Evolutionary conservation across 495 filamentous ascomycete species (phyloP), one percentile per base, ranked within the genome.

Genomic region (Penicillium waksmanii): DNA sequence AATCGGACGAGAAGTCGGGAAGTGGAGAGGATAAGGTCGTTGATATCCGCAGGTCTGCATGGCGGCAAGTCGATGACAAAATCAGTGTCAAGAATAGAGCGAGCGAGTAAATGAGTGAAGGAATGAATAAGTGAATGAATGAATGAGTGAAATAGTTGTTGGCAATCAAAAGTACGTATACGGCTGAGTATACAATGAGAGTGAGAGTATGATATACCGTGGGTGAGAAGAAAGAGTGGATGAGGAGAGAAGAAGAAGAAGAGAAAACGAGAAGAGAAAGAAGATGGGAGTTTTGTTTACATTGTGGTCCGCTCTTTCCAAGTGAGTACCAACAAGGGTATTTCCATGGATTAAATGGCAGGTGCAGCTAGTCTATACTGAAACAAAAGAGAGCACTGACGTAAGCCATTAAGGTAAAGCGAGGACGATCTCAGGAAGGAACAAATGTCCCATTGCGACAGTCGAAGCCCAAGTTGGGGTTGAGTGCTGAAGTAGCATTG

Each of bases 391-490:
- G 23, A 23, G 4, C 4, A 23, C 23, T 23, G 23, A 23, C 23
- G 23, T 3, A 23, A 3, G 23, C 23, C 23, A 23, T 23, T 23
- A 23, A 3, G 1, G 23, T 23, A 23, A 23, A 23, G 23, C 23
- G 23, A 9, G 5, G 36, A 9, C 6, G 17, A 15, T 31, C 21
- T 53, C 15, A 36, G n/a, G 38, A 12, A 49, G 63, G 65, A 57
- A 58, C 48, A 40, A 64, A 74, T 0, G 75, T 76, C 10, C 72
- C 70, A 66, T 77, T 77, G 21, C 36, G 38, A 57, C 74, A 77
- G 23, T 62, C 47, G 46, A 77, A 74, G 11, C 75, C 75, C 21
- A 76, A 55, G 7, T 66, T 49, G 15, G 75, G 72, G 50, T 77
- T 76, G 57, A 75, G 56, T 42, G 50, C 58, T 2, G 70, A 58